Base-by-base conservation (phyloP, 164 flowering plant species). In the Berberis vulgaris region DNA sequence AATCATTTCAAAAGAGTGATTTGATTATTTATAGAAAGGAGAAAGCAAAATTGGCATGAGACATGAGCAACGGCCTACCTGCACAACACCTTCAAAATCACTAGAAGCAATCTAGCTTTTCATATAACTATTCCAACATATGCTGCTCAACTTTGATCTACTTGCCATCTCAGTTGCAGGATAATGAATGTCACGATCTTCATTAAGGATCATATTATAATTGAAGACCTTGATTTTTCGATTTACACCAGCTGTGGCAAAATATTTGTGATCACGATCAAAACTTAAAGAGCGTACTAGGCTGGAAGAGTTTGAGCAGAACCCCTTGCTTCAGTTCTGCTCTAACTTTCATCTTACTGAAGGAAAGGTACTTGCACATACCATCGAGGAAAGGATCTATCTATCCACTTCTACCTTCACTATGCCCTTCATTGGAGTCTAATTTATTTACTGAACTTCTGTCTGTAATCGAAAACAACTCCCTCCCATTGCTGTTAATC, bases 371-470 rank as follows among this genome's bases (percentile, higher is more conserved):
- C 11, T 57, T 57, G 60, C 41, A 26, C 43, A 57, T 3, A 41
- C 45, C 45, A 2, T 57, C 45, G 41, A 57, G 43, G 60, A 57
- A 57, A 1, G 97, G 91, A 68, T 79, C 72, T 52, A 91, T 78
- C 97, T 97, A 95, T 67, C 82, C 87, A 78, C 64, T 72, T 68
- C 73, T 66, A 58, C 70, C 69, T 49, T 76, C 86, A 59, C 54
- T 61, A 41, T 13, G 54, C 57, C 49, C 72, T 54, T 81, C 86
- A 72, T 76, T 82, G 9, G 82, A 72, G 38, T 73, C 62, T 65
- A 80, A 67, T 67, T 81, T 84, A 73, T 81, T 83, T n/a, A 82
- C 80, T 1, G 89, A 83, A 78, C 96, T 91, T 77, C 87, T 85
- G 73, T 89, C 96, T 6, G 83, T 81, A 26, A 74, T 68, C 64